A percentile compares a stretch with the other conserved stretches of the same genome.
Conservation (phyloP, 345 rosid species). For the Eucalyptus coolabah region DNA sequence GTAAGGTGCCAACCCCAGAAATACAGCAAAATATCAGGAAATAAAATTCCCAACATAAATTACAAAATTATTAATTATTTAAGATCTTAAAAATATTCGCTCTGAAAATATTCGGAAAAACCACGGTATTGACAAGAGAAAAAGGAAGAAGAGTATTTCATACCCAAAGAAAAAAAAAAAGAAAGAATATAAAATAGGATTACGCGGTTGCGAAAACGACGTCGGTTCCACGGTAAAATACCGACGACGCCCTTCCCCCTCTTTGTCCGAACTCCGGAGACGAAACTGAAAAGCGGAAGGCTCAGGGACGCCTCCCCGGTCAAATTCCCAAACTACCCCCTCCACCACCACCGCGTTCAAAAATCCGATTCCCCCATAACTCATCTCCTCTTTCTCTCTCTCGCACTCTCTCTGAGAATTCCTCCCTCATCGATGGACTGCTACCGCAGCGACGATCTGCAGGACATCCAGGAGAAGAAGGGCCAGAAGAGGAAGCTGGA, state of each 20-base stretch:
- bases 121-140: background rate
- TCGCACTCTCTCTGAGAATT: background rate
- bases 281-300: background rate
- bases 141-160: background rate
- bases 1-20: background rate
- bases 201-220: background rate
- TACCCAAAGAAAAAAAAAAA: background rate
- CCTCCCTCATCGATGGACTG: background rate
- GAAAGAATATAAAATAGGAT: background rate
- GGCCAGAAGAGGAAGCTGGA: conserved; percentile 94
- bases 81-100: background rate
- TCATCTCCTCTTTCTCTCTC: background rate
- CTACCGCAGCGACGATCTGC: conserved; percentile 5
- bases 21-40: background rate
- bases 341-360: background rate
- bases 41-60: background rate
- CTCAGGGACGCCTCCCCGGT: background rate
- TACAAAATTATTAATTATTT: too few relatives aligned
- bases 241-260: background rate
- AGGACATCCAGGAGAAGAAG: conserved; percentile 65
- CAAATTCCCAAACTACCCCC: conserved; percentile 38
- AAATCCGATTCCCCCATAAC: background rate
- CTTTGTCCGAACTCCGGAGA: background rate
- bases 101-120: background rate
- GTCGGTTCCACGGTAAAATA: background rate